Evolutionary conservation across 2,329 filamentous ascomycete species (phyloP).

Genomic region (Aspergillus sergii): DNA sequence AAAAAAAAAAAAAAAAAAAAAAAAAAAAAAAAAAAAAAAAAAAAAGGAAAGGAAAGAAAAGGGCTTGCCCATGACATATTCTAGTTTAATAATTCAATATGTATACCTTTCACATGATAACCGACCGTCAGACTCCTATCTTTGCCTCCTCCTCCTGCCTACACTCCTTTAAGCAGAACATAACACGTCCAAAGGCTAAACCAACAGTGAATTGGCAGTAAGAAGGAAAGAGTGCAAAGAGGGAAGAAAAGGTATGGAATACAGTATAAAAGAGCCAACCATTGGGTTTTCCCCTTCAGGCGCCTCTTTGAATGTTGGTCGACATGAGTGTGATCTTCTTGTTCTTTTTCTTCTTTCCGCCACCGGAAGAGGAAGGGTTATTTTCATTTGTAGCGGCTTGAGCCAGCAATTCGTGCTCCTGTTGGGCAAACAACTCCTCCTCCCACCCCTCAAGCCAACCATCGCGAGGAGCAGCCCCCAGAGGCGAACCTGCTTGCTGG

Average conservation of each 20-base stretch:
- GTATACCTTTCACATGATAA: constrained; percentile 7
- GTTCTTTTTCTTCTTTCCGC: constrained; percentile 63
- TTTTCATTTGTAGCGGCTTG: constrained; percentile 45
- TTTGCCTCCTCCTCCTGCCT: constrained; percentile 7
- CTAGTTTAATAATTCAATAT: constrained; percentile 6
- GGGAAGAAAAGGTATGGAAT: constrained; percentile 1
- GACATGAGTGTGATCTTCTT: constrained; percentile 72
- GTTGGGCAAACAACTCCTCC: constrained; percentile 69
- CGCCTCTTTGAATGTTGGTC: constrained; percentile 62
- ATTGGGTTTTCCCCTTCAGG: constrained; percentile 40
- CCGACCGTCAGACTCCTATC: constrained; percentile 14
- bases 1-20: background rate
- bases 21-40: background rate
- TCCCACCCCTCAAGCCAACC: constrained; percentile 89
- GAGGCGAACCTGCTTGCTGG: constrained; percentile 53
- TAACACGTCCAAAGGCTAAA: background rate
- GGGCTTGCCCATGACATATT: background rate
- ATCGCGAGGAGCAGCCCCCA: constrained; percentile 59
- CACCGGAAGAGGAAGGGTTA: constrained; percentile 24
- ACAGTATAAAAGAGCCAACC: background rate
- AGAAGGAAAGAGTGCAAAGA: background rate
- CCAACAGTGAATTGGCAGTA: background rate
- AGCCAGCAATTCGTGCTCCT: constrained; percentile 53
- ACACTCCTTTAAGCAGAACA: constrained; percentile 1
- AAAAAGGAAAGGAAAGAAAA: background rate